Evolutionary conservation across 805 yeast species (phyloP).

Genomic region (Yarrowia sp.): DNA sequence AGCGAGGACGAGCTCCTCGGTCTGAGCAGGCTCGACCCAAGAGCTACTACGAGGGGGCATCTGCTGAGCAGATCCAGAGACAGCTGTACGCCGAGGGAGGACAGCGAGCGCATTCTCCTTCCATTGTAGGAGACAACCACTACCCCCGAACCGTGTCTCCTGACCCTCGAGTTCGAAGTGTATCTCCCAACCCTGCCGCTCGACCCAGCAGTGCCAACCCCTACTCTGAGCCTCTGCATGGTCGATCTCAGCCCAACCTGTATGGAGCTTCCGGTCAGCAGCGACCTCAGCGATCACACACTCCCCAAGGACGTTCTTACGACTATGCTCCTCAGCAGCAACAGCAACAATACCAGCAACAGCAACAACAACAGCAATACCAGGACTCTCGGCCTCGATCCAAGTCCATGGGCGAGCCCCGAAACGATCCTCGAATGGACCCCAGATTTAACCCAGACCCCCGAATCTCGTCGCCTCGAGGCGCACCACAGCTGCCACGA

Average conservation of each 20-base stretch:
- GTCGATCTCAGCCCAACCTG: conserved; percentile 21
- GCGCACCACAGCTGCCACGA: conserved; percentile 43
- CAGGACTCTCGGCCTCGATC: conserved; percentile 31
- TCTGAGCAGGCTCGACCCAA: conserved; percentile 16
- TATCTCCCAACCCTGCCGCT: conserved; percentile 21
- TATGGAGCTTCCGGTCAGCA: conserved; percentile 1
- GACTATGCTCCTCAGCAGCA: conserved; percentile 26
- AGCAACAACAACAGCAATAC: conserved; percentile 28
- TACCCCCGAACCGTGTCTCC: conserved; percentile 23
- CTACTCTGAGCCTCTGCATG: conserved; percentile 11
- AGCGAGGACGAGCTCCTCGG: conserved; percentile 11
- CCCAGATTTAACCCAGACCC: conserved; percentile 25
- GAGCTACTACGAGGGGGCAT: conserved; percentile 25
- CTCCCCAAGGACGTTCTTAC: conserved; percentile 23
- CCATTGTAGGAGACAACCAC: conserved; percentile 25
- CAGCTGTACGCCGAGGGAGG: conserved; percentile 9
- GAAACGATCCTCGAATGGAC: conserved; percentile 27
- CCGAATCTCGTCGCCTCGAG: conserved; percentile 28
- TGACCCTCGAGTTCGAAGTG: conserved; percentile 1
- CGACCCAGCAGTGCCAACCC: conserved; percentile 16
- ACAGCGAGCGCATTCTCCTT: conserved; percentile 2
- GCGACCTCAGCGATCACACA: conserved; percentile 21
- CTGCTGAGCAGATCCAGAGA: conserved; percentile 20
- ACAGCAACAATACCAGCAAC: conserved; percentile 28
- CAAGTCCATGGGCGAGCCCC: conserved; percentile 31